Percentiles rank a stretch among this genome's conserved stretches.
phyloP scores from a whole-genome alignment of 768 basidiomycete genomes.

The Collybia sordida region DNA sequence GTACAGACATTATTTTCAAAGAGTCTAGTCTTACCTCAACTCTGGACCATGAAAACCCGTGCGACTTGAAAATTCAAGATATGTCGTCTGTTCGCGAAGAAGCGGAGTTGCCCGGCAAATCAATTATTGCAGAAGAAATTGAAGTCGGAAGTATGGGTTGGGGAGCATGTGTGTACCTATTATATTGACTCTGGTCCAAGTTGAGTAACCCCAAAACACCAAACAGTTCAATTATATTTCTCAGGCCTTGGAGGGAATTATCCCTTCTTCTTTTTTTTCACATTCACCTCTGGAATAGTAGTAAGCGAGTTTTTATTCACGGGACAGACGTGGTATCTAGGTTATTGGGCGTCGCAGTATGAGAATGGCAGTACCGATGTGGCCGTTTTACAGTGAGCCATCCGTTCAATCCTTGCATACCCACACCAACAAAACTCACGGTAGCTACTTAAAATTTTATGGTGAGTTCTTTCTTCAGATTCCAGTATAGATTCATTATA shows the following conservation, averaged over 20 bases:
- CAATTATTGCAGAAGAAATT: slow-evolving; percentile 67
- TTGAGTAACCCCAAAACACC: slow-evolving; percentile 20
- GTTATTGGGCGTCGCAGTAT: slow-evolving; percentile 45
- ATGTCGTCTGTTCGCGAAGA: slow-evolving; percentile 16
- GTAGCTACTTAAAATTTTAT: slow-evolving; percentile 50
- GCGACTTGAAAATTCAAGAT: slow-evolving; percentile 24
- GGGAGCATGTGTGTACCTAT: slow-evolving; percentile 33
- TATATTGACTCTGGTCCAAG: neutral
- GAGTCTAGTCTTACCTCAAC: slow-evolving; percentile 28
- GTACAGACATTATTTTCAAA: slow-evolving; percentile 50
- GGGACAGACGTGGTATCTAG: slow-evolving; percentile 42
- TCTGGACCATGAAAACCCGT: too few species aligned
- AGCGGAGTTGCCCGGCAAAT: slow-evolving; percentile 46
- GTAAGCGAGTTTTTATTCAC: slow-evolving; percentile 21
- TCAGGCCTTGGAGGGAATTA: slow-evolving; percentile 34
- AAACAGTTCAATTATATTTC: slow-evolving; percentile 36
- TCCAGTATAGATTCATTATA: too few species aligned
- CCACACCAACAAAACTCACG: neutral
- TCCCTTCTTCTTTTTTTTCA: slow-evolving; percentile 31
- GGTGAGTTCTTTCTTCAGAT: slow-evolving; percentile 10
- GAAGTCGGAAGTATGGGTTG: slow-evolving; percentile 58
- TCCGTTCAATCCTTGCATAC: neutral
- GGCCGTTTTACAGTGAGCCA: slow-evolving; percentile 32
- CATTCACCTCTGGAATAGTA: slow-evolving; percentile 22
- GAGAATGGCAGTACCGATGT: slow-evolving; percentile 29